Base-by-base conservation (phyloP, 2,329 filamentous ascomycete genomes). In the Penicillium sp. region DNA sequence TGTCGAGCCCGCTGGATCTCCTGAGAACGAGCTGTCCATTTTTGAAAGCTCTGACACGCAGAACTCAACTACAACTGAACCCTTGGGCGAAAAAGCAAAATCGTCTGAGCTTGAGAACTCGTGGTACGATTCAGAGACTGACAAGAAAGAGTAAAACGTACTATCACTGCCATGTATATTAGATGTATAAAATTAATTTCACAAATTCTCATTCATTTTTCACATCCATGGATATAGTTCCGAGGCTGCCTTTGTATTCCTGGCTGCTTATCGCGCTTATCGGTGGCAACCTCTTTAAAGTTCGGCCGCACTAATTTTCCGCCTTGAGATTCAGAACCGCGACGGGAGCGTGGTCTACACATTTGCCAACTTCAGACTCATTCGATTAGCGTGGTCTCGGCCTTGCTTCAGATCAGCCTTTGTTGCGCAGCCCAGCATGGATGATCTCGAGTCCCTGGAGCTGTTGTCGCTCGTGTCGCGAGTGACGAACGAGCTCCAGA, bases 391-490 rank as follows among this genome's bases (percentile, higher is more conserved):
- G 16, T 21, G 22, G 36, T 29, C 32, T 47, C 32, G 39, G 21
- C 18, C 5, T 34, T 18, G 41, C 45, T 45, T 24, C 8, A n/a
- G 36, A 31, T 32, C 51, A 43, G 32, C 42, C 48, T 51, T 31
- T 44, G 42, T 41, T 21, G 38, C 21, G 42, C 40, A 49, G 39
- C 51, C 59, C 61, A 65, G 45, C 61, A 96, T 97, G 91, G 92
- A 96, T 71, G 93, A 97, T 69, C 83, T 99, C 63, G 85, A 90
- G 73, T 89, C 90, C 65, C 86, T 99, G 70, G 94, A 99, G 81
- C 82, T 95, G 57, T 83, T 99, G 50, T 96, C 92, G 66, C 87
- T 99, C 68, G 92, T 97, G 53, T 94, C 91, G 47, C 96, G 93
- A 74, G 91, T 99, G 65, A 92, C 92, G 13, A 93, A 89, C 16